Base-by-base conservation (phyloP, 495 filamentous ascomycete species). In the Penicillium nucicola region DNA sequence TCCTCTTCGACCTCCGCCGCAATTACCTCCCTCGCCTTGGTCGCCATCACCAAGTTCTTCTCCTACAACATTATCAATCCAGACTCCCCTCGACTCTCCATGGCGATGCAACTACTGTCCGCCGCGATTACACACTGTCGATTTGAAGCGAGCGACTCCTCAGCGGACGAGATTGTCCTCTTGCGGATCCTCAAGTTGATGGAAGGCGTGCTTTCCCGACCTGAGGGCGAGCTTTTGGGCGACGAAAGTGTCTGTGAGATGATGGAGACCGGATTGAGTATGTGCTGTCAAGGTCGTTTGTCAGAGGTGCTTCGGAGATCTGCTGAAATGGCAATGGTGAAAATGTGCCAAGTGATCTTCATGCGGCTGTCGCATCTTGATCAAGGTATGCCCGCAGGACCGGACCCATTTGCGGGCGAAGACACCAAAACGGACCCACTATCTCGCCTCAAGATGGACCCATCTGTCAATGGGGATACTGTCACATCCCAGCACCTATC, bases 191-290 rank as follows among this genome's bases (percentile, higher is more conserved):
- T 99, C 45, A 93, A 96, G 62, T 78, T 99, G 53, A 97, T 99
- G 93, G 93, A 99, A 67, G 85, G 88, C 57, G 96, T 97, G 86
- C 79, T 99, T 43, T 90, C 89, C 42, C 89, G 95, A 1, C 90
- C 93, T 0, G 90, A 92, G 23, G 93, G 95, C 12, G 87, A 91
- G 48, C 76, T 97, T 2, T 79, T 96, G 3, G 91, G 92, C 28
- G 93, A 99, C 58, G 92, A 96, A 71, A 97, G 92, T 62, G 89
- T 99, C 10, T 99, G 93, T 62, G 89, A 96, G 62, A 97, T 99
- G 93, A 97, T 99, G 93, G 93, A 96, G 68, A 92, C 89, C 4
- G 95, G 92, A 4, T 67, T 99, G 53, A 96, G 91, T 65, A 97
- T 99, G 81, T 99, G 93, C 71, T 97, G 92, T 48, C 90, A 97